A percentile compares a stretch with the other conserved stretches of the same genome.
phyloP scores from a whole-genome alignment of 1,284 basidiomycete species.

The Amylostereum areolatum region DNA sequence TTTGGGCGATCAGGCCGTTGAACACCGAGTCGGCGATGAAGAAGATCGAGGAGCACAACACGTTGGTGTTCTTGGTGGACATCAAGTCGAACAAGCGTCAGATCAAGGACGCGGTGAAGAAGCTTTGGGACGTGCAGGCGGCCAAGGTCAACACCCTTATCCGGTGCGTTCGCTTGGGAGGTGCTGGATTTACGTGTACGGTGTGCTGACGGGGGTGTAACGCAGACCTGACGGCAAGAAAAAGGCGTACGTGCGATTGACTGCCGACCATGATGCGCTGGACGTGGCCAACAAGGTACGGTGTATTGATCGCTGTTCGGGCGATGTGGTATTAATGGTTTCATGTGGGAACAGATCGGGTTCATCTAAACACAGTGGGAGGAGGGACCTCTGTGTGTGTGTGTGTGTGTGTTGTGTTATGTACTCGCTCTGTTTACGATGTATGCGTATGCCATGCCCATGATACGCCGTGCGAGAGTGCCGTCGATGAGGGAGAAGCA shows the following conservation, averaged over 20 bases:
- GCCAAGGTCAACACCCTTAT: conserved; percentile 98
- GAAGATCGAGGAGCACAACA: conserved; percentile 99
- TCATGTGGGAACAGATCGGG: conserved; percentile 50
- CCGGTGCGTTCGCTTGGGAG: conserved; percentile 51
- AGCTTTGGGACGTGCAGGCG: conserved; percentile 96
- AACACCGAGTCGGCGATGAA: conserved; percentile 90
- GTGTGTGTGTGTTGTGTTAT: too few species aligned
- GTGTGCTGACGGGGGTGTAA: background rate
- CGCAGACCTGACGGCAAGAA: conserved; percentile 95
- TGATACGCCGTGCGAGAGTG: too few species aligned
- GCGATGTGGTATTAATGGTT: background rate
- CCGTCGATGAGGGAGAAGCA: too few species aligned
- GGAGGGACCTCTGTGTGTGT: too few species aligned
- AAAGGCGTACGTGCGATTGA: conserved; percentile 97
- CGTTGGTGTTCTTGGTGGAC: conserved; percentile 97
- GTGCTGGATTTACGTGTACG: background rate
- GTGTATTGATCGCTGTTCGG: background rate
- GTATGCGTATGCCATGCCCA: too few species aligned
- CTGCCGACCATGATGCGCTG: conserved; percentile 93
- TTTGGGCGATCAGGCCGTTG: conserved; percentile 43
- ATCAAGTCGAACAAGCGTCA: conserved; percentile 95
- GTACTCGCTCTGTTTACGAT: too few species aligned
- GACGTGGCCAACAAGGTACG: conserved; percentile 98
- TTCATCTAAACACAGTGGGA: conserved; percentile 53
- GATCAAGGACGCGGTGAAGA: conserved; percentile 99